Base-by-base conservation (phyloP, 345 rosid species). In the Salix udensis region DNA sequence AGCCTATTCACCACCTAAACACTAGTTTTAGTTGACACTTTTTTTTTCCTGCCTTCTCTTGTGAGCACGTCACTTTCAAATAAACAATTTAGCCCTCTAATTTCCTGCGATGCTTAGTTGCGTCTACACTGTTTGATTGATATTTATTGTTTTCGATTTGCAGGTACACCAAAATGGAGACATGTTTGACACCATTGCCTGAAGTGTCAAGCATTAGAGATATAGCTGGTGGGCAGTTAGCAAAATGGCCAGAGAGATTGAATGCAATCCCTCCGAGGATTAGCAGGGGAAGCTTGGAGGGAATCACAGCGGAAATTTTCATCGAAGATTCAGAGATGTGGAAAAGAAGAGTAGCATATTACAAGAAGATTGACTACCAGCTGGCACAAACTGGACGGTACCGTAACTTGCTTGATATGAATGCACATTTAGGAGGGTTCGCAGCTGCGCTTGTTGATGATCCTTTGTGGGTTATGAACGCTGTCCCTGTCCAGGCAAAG, bases 361-460 rank as follows among this genome's bases (percentile, higher is more conserved):
- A 95, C 88, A 95, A 91, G 89, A 71, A 55, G 2, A 65, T 95
- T 74, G 94, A 91, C 77, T 66, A 82, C 65, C 96, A 89, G 72
- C 73, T 95, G 14, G 92, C 90, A 12, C 86, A 89, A 67, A 67
- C 34, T 19, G 98, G 96, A n/a, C 86, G 93, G 70, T 95, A 91
- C 81, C 83, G 98, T n/a, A 95, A 93, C 80, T 68, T 95, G 83
- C 88, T 95, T 18, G 98, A 93, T 67, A 95, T 95, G 98, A 91
- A 91, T 34, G 83, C 97, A 30, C 46, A 84, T 69, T 74, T 93
- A 68, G 98, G 98, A 68, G 97, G 98, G 15, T 91, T 95, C 72
- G 96, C 98, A 4, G 96, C 98, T 1, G 94, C 97, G 13, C 76
- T 93, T 18, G 82, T 81, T 0, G 88, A 84, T 68, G 96, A 96